These are phyloP conservation scores for Capillidium rhysosporum DNA, from an alignment of 371 early-diverging fungal species.

Conservation along the genomic window DNA sequence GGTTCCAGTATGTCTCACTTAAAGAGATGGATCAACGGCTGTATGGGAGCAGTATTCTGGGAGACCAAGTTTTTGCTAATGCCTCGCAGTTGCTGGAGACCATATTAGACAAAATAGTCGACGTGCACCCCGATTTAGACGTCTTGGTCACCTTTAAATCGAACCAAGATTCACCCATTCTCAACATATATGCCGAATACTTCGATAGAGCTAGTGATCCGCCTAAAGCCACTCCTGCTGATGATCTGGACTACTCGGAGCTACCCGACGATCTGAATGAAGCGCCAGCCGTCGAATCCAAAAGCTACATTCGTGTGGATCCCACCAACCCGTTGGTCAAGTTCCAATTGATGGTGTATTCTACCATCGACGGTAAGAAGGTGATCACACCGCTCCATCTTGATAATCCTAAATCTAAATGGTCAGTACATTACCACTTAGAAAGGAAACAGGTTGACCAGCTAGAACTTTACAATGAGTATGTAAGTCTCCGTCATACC, in stretches of 20 bases:
- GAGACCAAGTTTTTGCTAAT: constrained; percentile 43
- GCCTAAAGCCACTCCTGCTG: not conserved
- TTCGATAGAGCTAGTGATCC: constrained; percentile 17
- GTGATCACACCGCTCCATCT: constrained; percentile 7
- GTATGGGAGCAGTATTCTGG: constrained; percentile 57
- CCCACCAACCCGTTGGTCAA: constrained; percentile 11
- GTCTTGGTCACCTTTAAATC: constrained; percentile 19
- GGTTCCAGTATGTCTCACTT: constrained; percentile 81
- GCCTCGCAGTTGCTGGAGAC: constrained; percentile 34
- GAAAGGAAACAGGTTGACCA: not conserved
- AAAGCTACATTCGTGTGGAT: not conserved
- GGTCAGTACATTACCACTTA: constrained; percentile 11
- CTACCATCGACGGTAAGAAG: constrained; percentile 11
- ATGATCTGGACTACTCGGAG: not conserved
- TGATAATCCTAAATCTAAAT: constrained; percentile 5
- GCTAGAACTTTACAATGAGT: not conserved
- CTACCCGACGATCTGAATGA: not conserved
- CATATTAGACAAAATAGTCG: constrained; percentile 36
- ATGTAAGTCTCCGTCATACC: constrained; percentile 10
- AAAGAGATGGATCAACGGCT: constrained; percentile 68
- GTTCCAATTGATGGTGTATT: constrained; percentile 11
- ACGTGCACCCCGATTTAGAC: constrained; percentile 33
- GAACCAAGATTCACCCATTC: not conserved
- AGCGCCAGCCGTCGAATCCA: constrained; percentile 1
- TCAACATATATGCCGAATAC: constrained; percentile 16